Evolutionary conservation across 2,329 filamentous ascomycete species (phyloP).

Genomic region (Aspergillus awamori): DNA sequence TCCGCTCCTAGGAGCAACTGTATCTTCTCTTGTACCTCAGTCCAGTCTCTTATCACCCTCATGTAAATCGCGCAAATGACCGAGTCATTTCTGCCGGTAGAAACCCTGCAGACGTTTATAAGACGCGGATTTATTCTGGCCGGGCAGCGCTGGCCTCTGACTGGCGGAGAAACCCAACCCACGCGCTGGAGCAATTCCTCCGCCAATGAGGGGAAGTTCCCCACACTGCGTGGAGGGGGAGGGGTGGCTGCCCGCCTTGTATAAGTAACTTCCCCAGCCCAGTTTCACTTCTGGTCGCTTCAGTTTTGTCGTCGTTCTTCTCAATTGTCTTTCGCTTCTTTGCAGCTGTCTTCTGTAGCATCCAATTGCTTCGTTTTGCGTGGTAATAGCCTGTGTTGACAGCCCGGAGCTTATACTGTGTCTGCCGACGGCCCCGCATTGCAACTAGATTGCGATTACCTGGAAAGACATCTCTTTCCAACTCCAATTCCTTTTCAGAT

Average conservation of each 20-base stretch:
- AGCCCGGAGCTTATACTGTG: background rate
- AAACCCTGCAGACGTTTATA: background rate
- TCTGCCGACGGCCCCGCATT: background rate
- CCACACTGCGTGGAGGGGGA: constrained; percentile 13
- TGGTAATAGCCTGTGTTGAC: background rate
- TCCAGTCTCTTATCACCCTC: background rate
- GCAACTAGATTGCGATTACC: constrained; percentile 6
- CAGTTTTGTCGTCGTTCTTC: background rate
- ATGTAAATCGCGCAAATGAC: background rate
- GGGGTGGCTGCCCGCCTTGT: background rate
- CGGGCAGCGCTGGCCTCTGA: constrained; percentile 10
- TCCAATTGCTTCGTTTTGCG: background rate
- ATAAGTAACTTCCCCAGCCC: constrained; percentile 1
- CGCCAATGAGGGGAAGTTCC: constrained; percentile 27
- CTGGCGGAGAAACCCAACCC: constrained; percentile 29
- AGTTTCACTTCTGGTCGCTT: background rate
- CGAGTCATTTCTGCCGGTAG: background rate
- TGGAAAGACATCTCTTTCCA: background rate
- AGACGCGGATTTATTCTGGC: constrained; percentile 2
- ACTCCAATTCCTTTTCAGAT: background rate
- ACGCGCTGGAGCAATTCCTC: constrained; percentile 21
- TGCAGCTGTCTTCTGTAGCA: background rate
- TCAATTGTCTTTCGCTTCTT: background rate
- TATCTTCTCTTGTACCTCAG: background rate
- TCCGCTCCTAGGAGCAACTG: constrained; percentile 1